Conservation (phyloP, 805 yeast species). For the Jamesozyma piceae region DNA sequence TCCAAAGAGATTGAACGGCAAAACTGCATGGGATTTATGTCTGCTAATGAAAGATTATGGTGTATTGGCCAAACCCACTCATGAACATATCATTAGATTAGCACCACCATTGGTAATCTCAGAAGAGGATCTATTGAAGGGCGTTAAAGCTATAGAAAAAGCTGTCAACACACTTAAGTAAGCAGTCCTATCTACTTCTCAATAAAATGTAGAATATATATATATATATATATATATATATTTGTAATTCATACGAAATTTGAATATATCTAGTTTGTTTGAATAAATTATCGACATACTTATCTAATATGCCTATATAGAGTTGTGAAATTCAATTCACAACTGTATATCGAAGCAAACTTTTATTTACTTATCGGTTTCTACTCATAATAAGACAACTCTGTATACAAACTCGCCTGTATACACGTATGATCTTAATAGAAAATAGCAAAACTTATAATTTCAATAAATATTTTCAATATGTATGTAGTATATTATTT, state of each 20-base stretch:
- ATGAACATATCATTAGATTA: constrained; percentile 86
- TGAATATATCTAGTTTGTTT: too few species aligned
- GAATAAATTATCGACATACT: too few species aligned
- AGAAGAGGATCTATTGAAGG: constrained; percentile 74
- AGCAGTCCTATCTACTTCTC: constrained; percentile 22
- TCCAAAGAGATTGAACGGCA: constrained; percentile 70
- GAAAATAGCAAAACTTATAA: too few species aligned
- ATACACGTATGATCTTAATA: too few species aligned
- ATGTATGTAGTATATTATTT: too few species aligned
- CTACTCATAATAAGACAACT: too few species aligned
- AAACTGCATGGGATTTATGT: constrained; percentile 95
- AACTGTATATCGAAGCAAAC: too few species aligned
- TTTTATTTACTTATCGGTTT: too few species aligned
- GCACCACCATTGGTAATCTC: constrained; percentile 94
- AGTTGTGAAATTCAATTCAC: too few species aligned
- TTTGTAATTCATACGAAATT: neutral
- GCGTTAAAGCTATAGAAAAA: constrained; percentile 62
- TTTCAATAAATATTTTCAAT: too few species aligned
- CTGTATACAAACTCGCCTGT: too few species aligned
- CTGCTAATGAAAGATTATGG: constrained; percentile 80
- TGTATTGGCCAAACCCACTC: constrained; percentile 92
- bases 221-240: constrained; percentile 1
- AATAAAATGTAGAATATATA: neutral
- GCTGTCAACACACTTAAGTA: constrained; percentile 1
- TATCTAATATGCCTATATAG: too few species aligned